These are phyloP conservation scores for Zangia roseola DNA, from an alignment of 768 basidiomycete genomes.

Conservation along the genomic window DNA sequence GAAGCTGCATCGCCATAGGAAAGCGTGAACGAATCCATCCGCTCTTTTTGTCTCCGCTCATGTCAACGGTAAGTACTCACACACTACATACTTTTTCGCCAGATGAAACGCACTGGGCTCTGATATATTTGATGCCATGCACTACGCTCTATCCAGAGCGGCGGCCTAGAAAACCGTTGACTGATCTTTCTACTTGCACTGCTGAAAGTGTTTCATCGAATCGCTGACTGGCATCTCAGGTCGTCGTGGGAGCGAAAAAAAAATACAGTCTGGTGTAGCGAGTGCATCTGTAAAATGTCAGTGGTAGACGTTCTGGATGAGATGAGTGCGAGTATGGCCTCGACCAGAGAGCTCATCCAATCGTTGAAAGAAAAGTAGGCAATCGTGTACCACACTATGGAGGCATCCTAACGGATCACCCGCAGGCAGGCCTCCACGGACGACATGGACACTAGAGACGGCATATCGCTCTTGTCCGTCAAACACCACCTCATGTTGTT, in stretches of 20 bases:
- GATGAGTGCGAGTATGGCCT: slow-evolving; percentile 62
- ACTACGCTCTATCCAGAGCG: slow-evolving; percentile 46
- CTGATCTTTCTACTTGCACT: slow-evolving; percentile 36
- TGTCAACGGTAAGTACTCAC: slow-evolving; percentile 2
- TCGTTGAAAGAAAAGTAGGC: slow-evolving; percentile 55
- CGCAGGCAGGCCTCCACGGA: slow-evolving; percentile 31
- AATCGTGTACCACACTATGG: background rate
- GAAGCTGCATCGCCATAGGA: slow-evolving; percentile 14
- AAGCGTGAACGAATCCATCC: slow-evolving; percentile 1
- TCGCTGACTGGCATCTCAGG: slow-evolving; percentile 13
- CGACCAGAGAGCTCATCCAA: slow-evolving; percentile 56
- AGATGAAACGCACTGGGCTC: slow-evolving; percentile 69
- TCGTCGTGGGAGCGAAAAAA: background rate
- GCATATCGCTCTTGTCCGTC: slow-evolving; percentile 87
- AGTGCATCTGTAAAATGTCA: too few species aligned
- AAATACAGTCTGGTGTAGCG: too few species aligned
- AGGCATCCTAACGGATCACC: slow-evolving; percentile 13
- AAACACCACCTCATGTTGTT: slow-evolving; percentile 84
- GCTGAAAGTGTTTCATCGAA: background rate
- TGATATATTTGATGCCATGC: slow-evolving; percentile 51
- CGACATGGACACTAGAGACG: slow-evolving; percentile 59
- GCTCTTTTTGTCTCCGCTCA: background rate
- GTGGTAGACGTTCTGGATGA: slow-evolving; percentile 43
- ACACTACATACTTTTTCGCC: background rate
- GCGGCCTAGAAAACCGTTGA: slow-evolving; percentile 69